Percentiles rank a stretch among this genome's conserved stretches.
Conservation (phyloP, 805 yeast species). For the Candida anglica region DNA sequence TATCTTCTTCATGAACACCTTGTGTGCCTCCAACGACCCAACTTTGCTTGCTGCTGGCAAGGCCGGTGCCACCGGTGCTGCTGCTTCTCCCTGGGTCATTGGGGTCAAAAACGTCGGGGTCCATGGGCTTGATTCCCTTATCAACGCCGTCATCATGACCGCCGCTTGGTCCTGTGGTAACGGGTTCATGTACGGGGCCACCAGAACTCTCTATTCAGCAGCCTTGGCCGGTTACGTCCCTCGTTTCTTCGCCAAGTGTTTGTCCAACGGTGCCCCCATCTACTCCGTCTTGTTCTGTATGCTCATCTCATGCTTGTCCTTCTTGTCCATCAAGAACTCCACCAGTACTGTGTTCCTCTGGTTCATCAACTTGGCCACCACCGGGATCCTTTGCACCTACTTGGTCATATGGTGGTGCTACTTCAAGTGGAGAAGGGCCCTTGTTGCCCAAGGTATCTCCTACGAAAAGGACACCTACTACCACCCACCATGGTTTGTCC, state of each 20-base stretch:
- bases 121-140: conserved; percentile 29
- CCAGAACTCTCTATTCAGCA: conserved; percentile 30
- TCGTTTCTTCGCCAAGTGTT: conserved; percentile 26
- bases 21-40: conserved; percentile 32
- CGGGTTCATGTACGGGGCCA: conserved; percentile 31
- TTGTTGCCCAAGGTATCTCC: conserved; percentile 24
- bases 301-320: conserved; percentile 21
- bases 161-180: conserved; percentile 38
- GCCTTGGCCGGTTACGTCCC: conserved; percentile 35
- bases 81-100: conserved; percentile 36
- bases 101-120: conserved; percentile 32
- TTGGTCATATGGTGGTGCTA: conserved; percentile 27
- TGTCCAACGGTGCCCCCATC: conserved; percentile 30
- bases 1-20: conserved; percentile 30
- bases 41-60: conserved; percentile 18
- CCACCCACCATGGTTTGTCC: conserved; percentile 17
- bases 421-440: conserved; percentile 27
- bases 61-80: conserved; percentile 33
- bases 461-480: conserved; percentile 10
- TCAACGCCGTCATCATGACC: conserved; percentile 28
- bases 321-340: conserved; percentile 22
- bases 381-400: conserved; percentile 27
- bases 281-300: conserved; percentile 27
- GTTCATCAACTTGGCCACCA: conserved; percentile 33
- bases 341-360: conserved; percentile 29